phyloP scores from a whole-genome alignment of 352 stramenopile species.

The Phytophthora constricta region DNA sequence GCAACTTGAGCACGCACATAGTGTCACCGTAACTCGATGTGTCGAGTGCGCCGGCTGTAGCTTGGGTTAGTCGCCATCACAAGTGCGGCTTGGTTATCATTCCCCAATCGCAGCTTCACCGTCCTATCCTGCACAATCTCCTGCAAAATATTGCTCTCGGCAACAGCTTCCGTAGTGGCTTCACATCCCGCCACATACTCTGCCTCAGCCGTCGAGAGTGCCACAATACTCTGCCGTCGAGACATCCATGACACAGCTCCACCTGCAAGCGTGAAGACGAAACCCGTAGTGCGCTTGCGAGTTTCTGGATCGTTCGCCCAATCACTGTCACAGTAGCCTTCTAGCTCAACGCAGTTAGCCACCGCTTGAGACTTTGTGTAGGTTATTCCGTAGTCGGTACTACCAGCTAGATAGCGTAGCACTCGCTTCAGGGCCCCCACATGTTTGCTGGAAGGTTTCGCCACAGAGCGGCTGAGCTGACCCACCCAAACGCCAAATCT shows the following conservation, averaged over 20 bases:
- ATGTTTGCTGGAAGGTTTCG: no score
- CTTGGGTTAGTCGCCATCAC: background rate
- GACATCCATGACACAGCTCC: no score
- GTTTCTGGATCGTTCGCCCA: background rate
- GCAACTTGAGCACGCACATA: background rate
- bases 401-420: background rate
- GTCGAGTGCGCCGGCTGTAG: no score
- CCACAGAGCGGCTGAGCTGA: no score
- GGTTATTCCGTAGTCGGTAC: background rate
- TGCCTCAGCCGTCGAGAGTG: background rate
- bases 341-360: background rate
- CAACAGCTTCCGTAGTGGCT: constrained; percentile 2
- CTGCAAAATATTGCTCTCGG: constrained; percentile 6
- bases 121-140: background rate
- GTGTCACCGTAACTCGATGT: no score
- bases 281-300: constrained; percentile 3
- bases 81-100: background rate
- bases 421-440: constrained; percentile 5
- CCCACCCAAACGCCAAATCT: no score
- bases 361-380: background rate
- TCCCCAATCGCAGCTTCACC: constrained; percentile 1
- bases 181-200: constrained; percentile 3
- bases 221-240: no score
- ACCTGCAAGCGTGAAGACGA: no score
- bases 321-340: background rate